Conservation (phyloP, 1,284 basidiomycete species). For the Moesziomyces parantarcticus region DNA sequence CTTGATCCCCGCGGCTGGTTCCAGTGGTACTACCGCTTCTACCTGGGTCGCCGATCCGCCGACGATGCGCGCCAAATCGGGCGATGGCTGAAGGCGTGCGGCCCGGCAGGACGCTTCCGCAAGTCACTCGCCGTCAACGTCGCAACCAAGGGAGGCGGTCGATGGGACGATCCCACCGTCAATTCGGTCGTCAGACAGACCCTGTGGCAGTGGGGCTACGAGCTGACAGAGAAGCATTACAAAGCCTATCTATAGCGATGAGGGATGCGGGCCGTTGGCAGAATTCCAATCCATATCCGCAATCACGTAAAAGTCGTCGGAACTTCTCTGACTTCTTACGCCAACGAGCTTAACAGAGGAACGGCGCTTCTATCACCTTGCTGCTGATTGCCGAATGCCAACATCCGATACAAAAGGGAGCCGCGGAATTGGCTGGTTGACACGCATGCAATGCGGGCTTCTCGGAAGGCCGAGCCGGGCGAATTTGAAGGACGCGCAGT, state of each 20-base stretch:
- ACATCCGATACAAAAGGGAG: background rate
- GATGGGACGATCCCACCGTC: conserved; percentile 63
- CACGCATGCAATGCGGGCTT: background rate
- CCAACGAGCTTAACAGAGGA: no score
- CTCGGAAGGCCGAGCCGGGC: background rate
- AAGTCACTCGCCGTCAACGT: conserved; percentile 69
- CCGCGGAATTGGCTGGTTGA: background rate
- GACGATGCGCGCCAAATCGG: conserved; percentile 71
- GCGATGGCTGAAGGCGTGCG: conserved; percentile 70
- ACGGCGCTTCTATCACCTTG: background rate
- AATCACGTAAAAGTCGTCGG: no score
- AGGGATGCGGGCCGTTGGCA: no score
- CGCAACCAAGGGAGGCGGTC: conserved; percentile 53
- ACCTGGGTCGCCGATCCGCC: conserved; percentile 69
- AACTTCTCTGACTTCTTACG: no score
- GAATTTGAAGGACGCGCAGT: background rate
- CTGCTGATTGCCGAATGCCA: no score
- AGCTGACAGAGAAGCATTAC: conserved; percentile 62
- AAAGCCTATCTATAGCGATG: conserved; percentile 47
- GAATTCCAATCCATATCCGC: no score
- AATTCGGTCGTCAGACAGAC: conserved; percentile 54
- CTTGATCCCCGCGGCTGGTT: conserved; percentile 71
- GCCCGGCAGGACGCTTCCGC: conserved; percentile 70
- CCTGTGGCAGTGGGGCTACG: conserved; percentile 67
- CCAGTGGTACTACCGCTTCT: conserved; percentile 69